Evolutionary conservation across 1,139 yeast genomes (phyloP), one percentile per base, ranked within the genome.

Genomic region (Blastobotrys serpentis): DNA sequence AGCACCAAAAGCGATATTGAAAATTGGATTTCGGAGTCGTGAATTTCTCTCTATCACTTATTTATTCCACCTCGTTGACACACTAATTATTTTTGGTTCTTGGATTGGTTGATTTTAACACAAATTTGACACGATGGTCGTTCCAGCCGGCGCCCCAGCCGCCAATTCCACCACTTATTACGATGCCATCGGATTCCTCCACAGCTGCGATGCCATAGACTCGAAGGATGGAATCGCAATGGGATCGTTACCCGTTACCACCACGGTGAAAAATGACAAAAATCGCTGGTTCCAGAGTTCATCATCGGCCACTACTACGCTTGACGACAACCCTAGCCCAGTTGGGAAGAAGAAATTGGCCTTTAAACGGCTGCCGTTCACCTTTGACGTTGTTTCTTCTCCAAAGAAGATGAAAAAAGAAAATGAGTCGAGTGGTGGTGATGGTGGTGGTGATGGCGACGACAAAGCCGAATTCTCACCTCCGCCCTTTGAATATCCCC

Each of bases 131-230:
- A n/a, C n/a, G n/a, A n/a, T n/a, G n/a, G n/a, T n/a, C 32, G 4
- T 29, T 14, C 32, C 33, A 10, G 37, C 11, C 13, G 30, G n/a
- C 32, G 26, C 36, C 25, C 42, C 41, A 25, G 33, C 42, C 29
- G 44, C 60, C 29, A 33, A 33, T 6, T 47, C 52, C 42, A 55
- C 56, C 13, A 62, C 71, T 37, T 68, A 67, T 55, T 69, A 69
- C 58, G 72, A 70, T 52, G 60, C 70, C 32, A 61, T 69, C 30
- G 73, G 73, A 29, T 58, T 68, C 46, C 60, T 70, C 47, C 72
- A 72, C 46, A 65, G 67, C 44, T 67, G 71, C 53, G 72, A 69
- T 55, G 69, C 72, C 43, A 65, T 70, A 30, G 74, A 70, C 48
- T 53, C 69, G 26, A 64, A 61, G 26, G 73, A 69, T 44, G 70